Evolutionary conservation across 2,329 filamentous ascomycete genomes (phyloP).

Genomic region (Neofusicoccum kwambonambiense): DNA sequence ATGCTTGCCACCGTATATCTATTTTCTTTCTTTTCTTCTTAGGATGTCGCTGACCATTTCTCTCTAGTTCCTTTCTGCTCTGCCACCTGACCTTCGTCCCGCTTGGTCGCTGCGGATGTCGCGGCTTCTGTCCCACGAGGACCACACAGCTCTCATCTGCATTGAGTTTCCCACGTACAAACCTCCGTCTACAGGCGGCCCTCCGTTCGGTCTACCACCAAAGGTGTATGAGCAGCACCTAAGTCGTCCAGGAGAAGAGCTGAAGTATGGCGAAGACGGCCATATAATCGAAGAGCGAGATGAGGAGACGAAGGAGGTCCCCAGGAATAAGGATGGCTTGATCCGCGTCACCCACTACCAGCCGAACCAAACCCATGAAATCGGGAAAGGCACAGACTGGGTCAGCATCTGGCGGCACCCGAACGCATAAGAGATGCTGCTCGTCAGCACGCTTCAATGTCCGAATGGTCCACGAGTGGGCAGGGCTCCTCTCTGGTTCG

Average conservation of each 20-base stretch:
- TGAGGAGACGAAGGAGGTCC: constrained; percentile 25
- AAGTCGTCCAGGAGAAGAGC: constrained; percentile 64
- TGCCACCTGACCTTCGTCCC: constrained; percentile 55
- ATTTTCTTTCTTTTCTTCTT: background rate
- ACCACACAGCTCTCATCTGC: constrained; percentile 56
- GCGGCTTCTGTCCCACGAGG: constrained; percentile 48
- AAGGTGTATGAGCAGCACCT: constrained; percentile 72
- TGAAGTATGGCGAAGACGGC: constrained; percentile 60
- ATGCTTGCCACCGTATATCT: constrained; percentile 23
- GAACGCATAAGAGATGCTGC: background rate
- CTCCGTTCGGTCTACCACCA: constrained; percentile 69
- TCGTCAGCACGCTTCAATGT: background rate
- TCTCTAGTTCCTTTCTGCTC: constrained; percentile 60
- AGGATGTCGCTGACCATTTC: background rate
- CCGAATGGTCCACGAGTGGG: background rate
- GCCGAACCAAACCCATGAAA: constrained; percentile 56
- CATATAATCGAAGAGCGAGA: constrained; percentile 48
- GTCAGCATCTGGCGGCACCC: constrained; percentile 49
- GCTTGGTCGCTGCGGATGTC: constrained; percentile 58
- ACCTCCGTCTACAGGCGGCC: constrained; percentile 62
- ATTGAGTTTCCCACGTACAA: constrained; percentile 80
- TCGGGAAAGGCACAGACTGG: constrained; percentile 52
- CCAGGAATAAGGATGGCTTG: constrained; percentile 41
- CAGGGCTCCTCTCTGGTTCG: background rate
- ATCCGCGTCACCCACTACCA: constrained; percentile 54